These are phyloP conservation scores for Ligustrum vulgare DNA, from an alignment of 257 asterid genomes.

Conservation along the genomic window DNA sequence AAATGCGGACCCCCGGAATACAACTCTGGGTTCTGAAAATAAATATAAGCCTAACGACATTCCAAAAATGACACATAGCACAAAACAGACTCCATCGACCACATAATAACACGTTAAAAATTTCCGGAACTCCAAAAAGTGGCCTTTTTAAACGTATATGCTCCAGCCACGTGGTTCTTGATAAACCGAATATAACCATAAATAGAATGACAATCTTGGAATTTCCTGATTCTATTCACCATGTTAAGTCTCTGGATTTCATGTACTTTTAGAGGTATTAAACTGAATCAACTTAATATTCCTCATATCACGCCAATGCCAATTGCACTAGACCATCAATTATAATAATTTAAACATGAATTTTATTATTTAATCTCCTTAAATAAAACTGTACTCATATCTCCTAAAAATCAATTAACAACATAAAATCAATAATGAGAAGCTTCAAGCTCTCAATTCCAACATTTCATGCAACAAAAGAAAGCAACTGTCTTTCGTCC, in stretches of 20 bases:
- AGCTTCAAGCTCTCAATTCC: slow-evolving; percentile 7
- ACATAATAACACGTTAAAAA: background rate
- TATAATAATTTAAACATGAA: slow-evolving; percentile 5
- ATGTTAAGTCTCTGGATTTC: background rate
- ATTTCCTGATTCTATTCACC: background rate
- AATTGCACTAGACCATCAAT: background rate
- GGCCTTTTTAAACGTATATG: background rate
- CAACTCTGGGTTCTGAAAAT: background rate
- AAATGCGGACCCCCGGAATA: slow-evolving; percentile 10
- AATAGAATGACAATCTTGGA: background rate
- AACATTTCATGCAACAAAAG: slow-evolving; percentile 31
- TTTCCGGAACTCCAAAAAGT: background rate
- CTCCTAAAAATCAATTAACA: slow-evolving; percentile 4
- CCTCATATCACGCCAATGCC: slow-evolving; percentile 15
- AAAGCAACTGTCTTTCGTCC: slow-evolving; percentile 2
- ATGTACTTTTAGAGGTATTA: slow-evolving; percentile 10
- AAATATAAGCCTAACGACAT: slow-evolving; percentile 1
- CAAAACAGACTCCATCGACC: background rate
- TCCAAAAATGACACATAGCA: background rate
- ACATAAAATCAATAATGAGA: slow-evolving; percentile 8
- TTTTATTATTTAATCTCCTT: background rate
- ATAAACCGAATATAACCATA: slow-evolving; percentile 3
- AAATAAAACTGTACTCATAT: background rate
- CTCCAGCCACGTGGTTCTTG: background rate
- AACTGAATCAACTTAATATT: slow-evolving; percentile 2